phyloP scores from a whole-genome alignment of 2,329 filamentous ascomycete species.

The Chrysoporthe deuterocubensis region DNA sequence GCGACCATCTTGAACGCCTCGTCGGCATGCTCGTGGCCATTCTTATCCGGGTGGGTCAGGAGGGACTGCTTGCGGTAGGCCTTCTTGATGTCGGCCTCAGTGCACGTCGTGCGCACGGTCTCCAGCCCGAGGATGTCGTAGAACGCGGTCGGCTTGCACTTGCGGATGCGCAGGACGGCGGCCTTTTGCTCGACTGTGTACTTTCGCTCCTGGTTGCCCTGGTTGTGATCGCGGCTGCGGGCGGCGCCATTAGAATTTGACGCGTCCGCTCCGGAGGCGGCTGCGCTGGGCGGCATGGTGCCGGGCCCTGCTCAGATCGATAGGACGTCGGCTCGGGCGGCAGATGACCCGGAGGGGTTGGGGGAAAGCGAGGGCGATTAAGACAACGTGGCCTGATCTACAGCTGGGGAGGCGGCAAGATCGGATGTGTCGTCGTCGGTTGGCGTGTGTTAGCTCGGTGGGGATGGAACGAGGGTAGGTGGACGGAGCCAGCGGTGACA shows the following conservation, averaged over 20 bases:
- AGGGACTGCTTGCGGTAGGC: conserved; percentile 94
- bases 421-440: conserved; percentile 23
- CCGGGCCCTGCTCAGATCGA: conserved; percentile 9
- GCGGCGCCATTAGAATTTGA: conserved; percentile 40
- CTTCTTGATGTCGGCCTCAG: conserved; percentile 92
- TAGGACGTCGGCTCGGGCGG: conserved; percentile 7
- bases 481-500: neutral
- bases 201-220: conserved; percentile 74
- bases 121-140: conserved; percentile 91
- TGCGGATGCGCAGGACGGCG: conserved; percentile 85
- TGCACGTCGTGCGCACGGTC: conserved; percentile 63
- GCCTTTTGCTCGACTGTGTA: conserved; percentile 91
- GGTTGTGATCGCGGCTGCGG: conserved; percentile 69
- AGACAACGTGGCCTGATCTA: neutral
- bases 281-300: conserved; percentile 52
- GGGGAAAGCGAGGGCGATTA: neutral
- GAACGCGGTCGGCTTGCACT: conserved; percentile 83
- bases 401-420: conserved; percentile 17
- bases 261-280: conserved; percentile 58
- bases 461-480: neutral
- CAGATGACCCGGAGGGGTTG: conserved; percentile 7
- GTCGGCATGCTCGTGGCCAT: conserved; percentile 91
- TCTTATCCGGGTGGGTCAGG: conserved; percentile 98
- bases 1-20: conserved; percentile 99
- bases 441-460: conserved; percentile 8